A percentile compares a stretch with the other conserved stretches of the same genome.
Evolutionary conservation across 2,329 filamentous ascomycete genomes (phyloP).

Genomic region (Talaromyces islandicus): DNA sequence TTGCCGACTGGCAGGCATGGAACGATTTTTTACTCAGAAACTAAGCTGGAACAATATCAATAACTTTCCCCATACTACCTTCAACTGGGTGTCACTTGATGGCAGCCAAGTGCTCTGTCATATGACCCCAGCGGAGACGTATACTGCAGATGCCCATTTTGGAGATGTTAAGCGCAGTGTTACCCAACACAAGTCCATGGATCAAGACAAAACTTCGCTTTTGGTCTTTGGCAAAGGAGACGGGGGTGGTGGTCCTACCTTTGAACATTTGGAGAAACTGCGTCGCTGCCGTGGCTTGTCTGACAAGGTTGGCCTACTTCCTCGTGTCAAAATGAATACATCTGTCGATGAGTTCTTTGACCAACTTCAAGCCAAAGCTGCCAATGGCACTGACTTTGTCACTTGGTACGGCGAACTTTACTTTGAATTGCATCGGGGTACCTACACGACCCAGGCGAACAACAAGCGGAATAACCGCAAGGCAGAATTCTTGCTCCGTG

Average conservation of each 20-base stretch:
- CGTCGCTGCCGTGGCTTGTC: conserved; percentile 85
- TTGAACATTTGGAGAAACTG: conserved; percentile 90
- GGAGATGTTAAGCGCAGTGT: conserved; percentile 88
- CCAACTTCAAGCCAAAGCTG: conserved; percentile 70
- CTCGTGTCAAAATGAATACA: conserved; percentile 79
- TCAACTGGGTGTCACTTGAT: conserved; percentile 96
- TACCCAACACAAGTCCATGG: conserved; percentile 89
- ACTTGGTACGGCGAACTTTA: conserved; percentile 99
- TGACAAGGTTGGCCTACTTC: conserved; percentile 76
- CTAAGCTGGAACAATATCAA: conserved; percentile 99
- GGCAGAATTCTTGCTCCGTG: conserved; percentile 76
- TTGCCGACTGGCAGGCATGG: conserved; percentile 92
- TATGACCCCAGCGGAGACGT: conserved; percentile 93
- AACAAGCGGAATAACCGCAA: conserved; percentile 93
- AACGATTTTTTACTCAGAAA: conserved; percentile 94
- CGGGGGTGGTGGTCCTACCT: conserved; percentile 90
- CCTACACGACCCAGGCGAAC: conserved; percentile 94
- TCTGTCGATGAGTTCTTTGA: conserved; percentile 95
- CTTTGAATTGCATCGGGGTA: conserved; percentile 94
- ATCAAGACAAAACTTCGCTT: conserved; percentile 83
- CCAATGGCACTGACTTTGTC: conserved; percentile 62
- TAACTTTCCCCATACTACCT: conserved; percentile 96
- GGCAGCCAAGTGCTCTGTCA: conserved; percentile 96
- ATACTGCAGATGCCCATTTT: conserved; percentile 90
- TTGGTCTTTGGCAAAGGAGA: conserved; percentile 96